phyloP scores from a whole-genome alignment of 2,329 filamentous ascomycete genomes.

The Aspergillus arachidicola region DNA sequence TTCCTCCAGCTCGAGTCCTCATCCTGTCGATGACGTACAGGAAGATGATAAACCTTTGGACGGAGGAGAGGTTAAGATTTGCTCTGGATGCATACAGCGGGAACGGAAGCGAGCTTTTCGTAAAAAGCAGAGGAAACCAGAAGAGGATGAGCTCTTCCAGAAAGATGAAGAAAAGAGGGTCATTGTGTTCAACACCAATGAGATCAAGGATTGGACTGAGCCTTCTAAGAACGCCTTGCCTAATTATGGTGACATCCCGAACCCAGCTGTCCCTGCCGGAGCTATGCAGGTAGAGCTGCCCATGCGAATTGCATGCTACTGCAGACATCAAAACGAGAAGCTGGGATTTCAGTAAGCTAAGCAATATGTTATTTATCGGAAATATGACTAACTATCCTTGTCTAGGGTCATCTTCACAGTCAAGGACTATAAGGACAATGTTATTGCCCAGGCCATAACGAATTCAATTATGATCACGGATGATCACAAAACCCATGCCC shows the following conservation, averaged over 20 bases:
- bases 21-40: slow-evolving; percentile 54
- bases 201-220: slow-evolving; percentile 81
- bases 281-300: slow-evolving; percentile 80
- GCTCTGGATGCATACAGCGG: slow-evolving; percentile 83
- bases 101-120: slow-evolving; percentile 88
- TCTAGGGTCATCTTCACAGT: slow-evolving; percentile 84
- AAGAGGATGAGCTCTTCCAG: slow-evolving; percentile 87
- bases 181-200: slow-evolving; percentile 87
- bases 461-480: slow-evolving; percentile 96
- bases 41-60: slow-evolving; percentile 76
- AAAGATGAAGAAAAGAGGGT: slow-evolving; percentile 78
- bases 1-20: slow-evolving; percentile 44
- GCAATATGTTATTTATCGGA: background rate
- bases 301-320: slow-evolving; percentile 97
- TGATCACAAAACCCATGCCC: slow-evolving; percentile 85
- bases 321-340: slow-evolving; percentile 92
- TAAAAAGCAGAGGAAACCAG: slow-evolving; percentile 90
- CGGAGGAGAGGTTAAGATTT: slow-evolving; percentile 93
- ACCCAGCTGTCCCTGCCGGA: slow-evolving; percentile 49
- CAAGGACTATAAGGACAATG: slow-evolving; percentile 74
- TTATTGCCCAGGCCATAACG: slow-evolving; percentile 83
- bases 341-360: slow-evolving; percentile 69
- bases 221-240: slow-evolving; percentile 58
- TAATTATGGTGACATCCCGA: slow-evolving; percentile 38
- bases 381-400: slow-evolving; percentile 6